Evolutionary conservation across 1,139 yeast genomes (phyloP).

Genomic region (Kazachstania sp.): DNA sequence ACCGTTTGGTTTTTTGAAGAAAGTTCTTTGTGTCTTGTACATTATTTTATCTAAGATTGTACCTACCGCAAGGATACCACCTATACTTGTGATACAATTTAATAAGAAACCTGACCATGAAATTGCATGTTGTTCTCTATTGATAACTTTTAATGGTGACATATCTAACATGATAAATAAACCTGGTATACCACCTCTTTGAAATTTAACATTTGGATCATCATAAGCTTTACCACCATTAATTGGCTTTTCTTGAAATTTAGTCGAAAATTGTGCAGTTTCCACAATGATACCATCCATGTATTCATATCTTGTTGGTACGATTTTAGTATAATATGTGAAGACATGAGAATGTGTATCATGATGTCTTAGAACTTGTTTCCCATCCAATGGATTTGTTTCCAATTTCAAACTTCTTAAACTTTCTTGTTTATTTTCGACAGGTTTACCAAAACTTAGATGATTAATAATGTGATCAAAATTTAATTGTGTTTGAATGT

Average conservation of each 20-base stretch:
- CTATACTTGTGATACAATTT: slow-evolving; percentile 84
- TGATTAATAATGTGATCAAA: slow-evolving; percentile 72
- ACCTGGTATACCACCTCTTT: slow-evolving; percentile 87
- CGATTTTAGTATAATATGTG: slow-evolving; percentile 80
- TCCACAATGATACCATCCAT: slow-evolving; percentile 47
- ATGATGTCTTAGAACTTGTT: slow-evolving; percentile 34
- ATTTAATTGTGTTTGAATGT: slow-evolving; percentile 47
- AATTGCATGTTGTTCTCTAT: slow-evolving; percentile 68
- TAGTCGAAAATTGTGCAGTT: slow-evolving; percentile 85
- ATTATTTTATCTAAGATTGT: slow-evolving; percentile 80
- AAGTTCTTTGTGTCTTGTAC: slow-evolving; percentile 80
- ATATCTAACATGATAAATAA: slow-evolving; percentile 82
- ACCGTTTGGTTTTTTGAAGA: slow-evolving; percentile 28
- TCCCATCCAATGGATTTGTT: slow-evolving; percentile 70
- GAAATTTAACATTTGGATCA: slow-evolving; percentile 79
- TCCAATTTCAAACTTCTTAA: slow-evolving; percentile 27
- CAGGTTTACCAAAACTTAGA: slow-evolving; percentile 71
- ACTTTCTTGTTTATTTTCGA: slow-evolving; percentile 23
- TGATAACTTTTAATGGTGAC: slow-evolving; percentile 85
- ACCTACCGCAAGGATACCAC: slow-evolving; percentile 93
- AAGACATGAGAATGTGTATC: slow-evolving; percentile 52
- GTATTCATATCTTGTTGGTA: slow-evolving; percentile 79
- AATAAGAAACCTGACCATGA: slow-evolving; percentile 80
- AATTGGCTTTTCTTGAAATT: slow-evolving; percentile 79
- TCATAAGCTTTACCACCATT: slow-evolving; percentile 83